Evolutionary conservation across 305 asterid species (phyloP).

Genomic region (Solanum hybrid): DNA sequence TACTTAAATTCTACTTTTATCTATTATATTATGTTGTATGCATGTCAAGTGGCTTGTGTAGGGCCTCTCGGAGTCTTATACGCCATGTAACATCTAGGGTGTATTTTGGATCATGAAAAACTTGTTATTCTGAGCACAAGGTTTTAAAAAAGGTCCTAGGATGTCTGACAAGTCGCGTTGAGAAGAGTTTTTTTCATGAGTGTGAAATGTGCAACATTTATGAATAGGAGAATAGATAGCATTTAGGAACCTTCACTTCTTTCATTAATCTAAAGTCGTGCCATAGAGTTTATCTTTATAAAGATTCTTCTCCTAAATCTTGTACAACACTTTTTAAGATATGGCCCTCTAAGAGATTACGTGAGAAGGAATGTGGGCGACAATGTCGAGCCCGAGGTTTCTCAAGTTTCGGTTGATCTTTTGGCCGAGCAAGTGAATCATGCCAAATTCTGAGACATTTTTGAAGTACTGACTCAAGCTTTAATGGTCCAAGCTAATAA

Average conservation of each 20-base stretch:
- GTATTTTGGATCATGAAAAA: neutral
- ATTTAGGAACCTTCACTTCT: neutral
- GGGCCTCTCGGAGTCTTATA: neutral
- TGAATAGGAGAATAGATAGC: neutral
- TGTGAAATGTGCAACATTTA: neutral
- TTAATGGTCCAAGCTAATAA: neutral
- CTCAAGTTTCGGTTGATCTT: neutral
- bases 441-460: neutral
- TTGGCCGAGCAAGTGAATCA: neutral
- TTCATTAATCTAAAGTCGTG: neutral
- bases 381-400: neutral
- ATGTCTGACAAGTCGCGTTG: neutral
- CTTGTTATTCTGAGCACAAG: neutral
- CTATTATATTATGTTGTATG: neutral
- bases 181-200: neutral
- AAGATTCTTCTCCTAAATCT: neutral
- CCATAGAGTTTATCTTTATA: neutral
- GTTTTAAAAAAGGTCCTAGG: neutral
- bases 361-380: neutral
- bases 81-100: neutral
- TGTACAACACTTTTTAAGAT: neutral
- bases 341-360: neutral
- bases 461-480: neutral
- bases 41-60: neutral
- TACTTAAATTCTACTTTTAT: neutral